Evolutionary conservation across 2,329 filamentous ascomycete genomes (phyloP).

Genomic region (Volutella citrinella): DNA sequence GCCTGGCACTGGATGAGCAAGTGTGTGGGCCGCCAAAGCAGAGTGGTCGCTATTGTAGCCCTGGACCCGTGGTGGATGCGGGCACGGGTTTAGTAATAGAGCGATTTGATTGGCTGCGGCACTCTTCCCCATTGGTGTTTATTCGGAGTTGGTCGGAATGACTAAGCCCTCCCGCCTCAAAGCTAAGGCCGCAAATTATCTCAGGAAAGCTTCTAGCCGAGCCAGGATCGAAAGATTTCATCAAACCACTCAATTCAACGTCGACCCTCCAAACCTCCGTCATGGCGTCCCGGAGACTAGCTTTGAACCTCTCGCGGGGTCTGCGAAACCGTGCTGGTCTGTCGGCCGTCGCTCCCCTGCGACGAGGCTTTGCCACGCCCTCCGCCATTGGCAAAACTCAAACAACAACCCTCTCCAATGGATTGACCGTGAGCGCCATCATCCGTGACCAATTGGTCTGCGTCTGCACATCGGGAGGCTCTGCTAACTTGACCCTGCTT

Average conservation of each 20-base stretch:
- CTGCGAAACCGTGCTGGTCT: conserved; percentile 84
- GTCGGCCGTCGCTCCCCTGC: conserved; percentile 72
- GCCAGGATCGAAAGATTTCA: conserved; percentile 45
- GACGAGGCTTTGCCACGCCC: conserved; percentile 87
- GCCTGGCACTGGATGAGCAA: too few relatives aligned
- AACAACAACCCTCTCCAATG: conserved; percentile 95
- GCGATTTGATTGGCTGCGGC: conserved; percentile 32
- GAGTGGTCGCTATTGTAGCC: too few relatives aligned
- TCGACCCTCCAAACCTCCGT: conserved; percentile 49
- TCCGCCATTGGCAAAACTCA: conserved; percentile 80
- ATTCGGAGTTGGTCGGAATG: conserved; percentile 43
- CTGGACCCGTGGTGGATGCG: too few relatives aligned
- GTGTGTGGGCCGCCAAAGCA: too few relatives aligned
- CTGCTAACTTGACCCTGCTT: conserved; percentile 23
- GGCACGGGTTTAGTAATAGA: conserved; percentile 36
- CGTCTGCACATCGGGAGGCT: conserved; percentile 10
- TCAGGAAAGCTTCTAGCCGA: conserved; percentile 46
- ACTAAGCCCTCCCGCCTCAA: conserved; percentile 35
- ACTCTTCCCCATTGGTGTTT: conserved; percentile 17
- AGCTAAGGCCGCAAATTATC: conserved; percentile 43
- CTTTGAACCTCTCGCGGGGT: conserved; percentile 88
- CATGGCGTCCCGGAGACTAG: conserved; percentile 98
- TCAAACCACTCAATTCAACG: conserved; percentile 55
- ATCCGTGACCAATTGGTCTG: conserved; percentile 37
- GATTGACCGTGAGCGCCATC: conserved; percentile 73